A percentile compares a stretch with the other conserved stretches of the same genome.
Conservation (phyloP, 257 asterid genomes). For the Paulownia fortunei region DNA sequence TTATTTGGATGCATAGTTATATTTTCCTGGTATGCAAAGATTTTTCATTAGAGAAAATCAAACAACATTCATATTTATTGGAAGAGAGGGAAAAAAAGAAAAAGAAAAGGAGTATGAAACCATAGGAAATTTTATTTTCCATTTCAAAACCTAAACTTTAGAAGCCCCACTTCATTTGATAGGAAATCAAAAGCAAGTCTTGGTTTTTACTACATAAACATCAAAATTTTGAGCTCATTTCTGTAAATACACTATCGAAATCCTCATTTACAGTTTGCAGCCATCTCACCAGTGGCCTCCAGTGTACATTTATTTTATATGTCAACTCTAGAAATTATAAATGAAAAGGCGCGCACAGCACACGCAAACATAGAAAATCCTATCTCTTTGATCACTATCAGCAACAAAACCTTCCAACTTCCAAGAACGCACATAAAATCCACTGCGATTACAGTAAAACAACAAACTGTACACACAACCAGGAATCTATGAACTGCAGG, state of each 20-base stretch:
- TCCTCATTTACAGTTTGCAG: neutral
- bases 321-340: conserved; percentile 4
- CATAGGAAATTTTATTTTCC: neutral
- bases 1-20: neutral
- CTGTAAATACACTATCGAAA: too few relatives aligned
- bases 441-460: neutral
- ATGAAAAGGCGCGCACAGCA: neutral
- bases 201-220: neutral
- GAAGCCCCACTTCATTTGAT: neutral
- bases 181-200: neutral
- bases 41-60: conserved; percentile 12
- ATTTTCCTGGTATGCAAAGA: neutral
- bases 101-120: too few relatives aligned
- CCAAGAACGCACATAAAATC: neutral
- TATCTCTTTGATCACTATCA: conserved; percentile 1
- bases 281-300: neutral
- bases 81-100: too few relatives aligned
- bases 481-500: conserved; percentile 6
- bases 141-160: neutral
- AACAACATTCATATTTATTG: neutral
- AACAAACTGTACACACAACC: neutral
- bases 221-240: too few relatives aligned
- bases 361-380: neutral
- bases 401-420: conserved; percentile 20
- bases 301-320: neutral